phyloP scores from a whole-genome alignment of 2,329 filamentous ascomycete genomes.

The Paraconiothyrium sp. region DNA sequence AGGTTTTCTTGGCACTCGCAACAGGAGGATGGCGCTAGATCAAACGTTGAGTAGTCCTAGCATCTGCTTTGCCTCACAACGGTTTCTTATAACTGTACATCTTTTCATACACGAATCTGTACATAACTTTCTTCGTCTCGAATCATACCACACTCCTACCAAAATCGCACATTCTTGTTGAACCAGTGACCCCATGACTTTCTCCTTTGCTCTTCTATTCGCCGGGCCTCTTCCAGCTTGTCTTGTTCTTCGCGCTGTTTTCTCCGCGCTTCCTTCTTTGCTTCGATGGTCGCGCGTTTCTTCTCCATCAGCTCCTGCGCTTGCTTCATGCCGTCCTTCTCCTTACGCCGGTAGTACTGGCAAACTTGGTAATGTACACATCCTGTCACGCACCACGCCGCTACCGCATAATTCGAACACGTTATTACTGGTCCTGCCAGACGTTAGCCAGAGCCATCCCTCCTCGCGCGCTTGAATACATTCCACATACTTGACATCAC shows the following conservation, averaged over 20 bases:
- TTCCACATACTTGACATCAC: slow-evolving; percentile 74
- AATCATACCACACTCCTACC: slow-evolving; percentile 30
- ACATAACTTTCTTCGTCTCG: slow-evolving; percentile 16
- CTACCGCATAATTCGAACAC: slow-evolving; percentile 87
- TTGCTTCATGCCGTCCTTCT: slow-evolving; percentile 84
- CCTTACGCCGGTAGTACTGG: slow-evolving; percentile 75
- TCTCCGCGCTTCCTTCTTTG: slow-evolving; percentile 56
- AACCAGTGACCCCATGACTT: slow-evolving; percentile 49
- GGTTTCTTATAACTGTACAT: slow-evolving; percentile 18
- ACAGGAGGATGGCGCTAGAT: background rate
- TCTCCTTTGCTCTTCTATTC: slow-evolving; percentile 46
- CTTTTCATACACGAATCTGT: slow-evolving; percentile 24
- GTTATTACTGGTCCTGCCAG: slow-evolving; percentile 67
- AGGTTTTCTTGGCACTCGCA: background rate
- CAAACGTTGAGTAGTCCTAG: background rate
- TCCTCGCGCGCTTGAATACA: background rate
- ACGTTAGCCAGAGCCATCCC: slow-evolving; percentile 24
- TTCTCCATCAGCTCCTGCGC: slow-evolving; percentile 83
- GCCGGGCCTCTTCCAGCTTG: slow-evolving; percentile 35
- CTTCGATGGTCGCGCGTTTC: slow-evolving; percentile 65
- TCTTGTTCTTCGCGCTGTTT: slow-evolving; percentile 56
- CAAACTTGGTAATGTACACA: slow-evolving; percentile 84
- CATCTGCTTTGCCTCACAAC: background rate
- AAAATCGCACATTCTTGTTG: slow-evolving; percentile 48
- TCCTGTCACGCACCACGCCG: slow-evolving; percentile 75